A percentile compares a stretch with the other conserved stretches of the same genome.
phyloP scores from a whole-genome alignment of 2,329 filamentous ascomycete genomes.

The Claviceps sp. region DNA sequence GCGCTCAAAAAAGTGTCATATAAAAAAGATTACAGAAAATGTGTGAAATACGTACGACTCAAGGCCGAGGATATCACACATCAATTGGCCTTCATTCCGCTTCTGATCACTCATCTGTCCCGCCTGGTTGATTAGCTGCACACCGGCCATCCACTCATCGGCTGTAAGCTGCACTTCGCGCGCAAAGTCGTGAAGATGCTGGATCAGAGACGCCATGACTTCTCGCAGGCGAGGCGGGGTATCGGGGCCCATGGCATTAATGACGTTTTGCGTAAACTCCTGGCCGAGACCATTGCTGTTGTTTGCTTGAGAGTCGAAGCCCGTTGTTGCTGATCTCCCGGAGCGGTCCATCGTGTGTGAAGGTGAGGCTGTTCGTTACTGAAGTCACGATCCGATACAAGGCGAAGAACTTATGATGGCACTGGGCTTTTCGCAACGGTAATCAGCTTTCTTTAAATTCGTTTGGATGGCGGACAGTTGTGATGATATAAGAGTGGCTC shows the following conservation, averaged over 20 bases:
- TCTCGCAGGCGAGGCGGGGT: constrained; percentile 54
- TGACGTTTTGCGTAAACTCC: constrained; percentile 58
- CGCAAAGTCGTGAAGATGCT: constrained; percentile 69
- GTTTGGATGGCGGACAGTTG: too few relatives aligned
- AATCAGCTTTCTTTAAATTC: too few relatives aligned
- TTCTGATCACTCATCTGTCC: constrained; percentile 55
- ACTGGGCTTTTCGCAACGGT: too few relatives aligned
- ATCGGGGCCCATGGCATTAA: constrained; percentile 61
- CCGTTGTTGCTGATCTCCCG: background rate
- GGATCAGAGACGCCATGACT: constrained; percentile 54
- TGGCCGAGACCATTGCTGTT: constrained; percentile 17
- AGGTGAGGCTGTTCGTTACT: too few relatives aligned
- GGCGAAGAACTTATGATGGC: background rate
- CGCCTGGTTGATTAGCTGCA: constrained; percentile 43
- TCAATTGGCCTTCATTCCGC: constrained; percentile 60
- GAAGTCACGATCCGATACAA: background rate
- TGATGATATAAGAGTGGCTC: too few relatives aligned
- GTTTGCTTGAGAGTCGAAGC: background rate
- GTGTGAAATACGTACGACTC: constrained; percentile 38
- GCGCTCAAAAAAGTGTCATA: too few relatives aligned
- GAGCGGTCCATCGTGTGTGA: background rate
- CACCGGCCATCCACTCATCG: constrained; percentile 67
- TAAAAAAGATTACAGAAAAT: background rate
- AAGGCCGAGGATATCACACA: constrained; percentile 61
- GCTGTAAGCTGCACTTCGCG: constrained; percentile 66